A percentile compares a stretch with the other conserved stretches of the same genome.
phyloP scores from a whole-genome alignment of 371 early-diverging fungal species.

The Scutellospora calospora region DNA sequence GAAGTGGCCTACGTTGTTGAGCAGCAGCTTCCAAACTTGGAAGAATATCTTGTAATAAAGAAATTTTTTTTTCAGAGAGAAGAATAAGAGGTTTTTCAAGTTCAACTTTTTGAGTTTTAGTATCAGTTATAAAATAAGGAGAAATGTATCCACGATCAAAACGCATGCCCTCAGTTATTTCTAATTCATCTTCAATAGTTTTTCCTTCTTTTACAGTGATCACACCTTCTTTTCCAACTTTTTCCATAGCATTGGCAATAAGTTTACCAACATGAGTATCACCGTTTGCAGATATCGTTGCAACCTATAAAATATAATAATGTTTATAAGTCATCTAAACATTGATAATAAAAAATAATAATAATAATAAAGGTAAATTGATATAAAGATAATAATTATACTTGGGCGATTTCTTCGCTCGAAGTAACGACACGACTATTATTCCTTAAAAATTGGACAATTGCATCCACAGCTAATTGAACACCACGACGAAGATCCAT shows the following conservation, averaged over 20 bases:
- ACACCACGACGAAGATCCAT: slow-evolving; percentile 97
- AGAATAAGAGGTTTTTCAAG: slow-evolving; percentile 98
- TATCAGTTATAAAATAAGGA: slow-evolving; percentile 98
- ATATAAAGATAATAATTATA: slow-evolving; percentile 42
- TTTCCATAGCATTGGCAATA: slow-evolving; percentile 98
- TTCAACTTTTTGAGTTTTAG: slow-evolving; percentile 97
- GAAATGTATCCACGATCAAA: slow-evolving; percentile 99
- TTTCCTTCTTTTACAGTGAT: slow-evolving; percentile 99
- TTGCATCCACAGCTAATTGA: slow-evolving; percentile 90
- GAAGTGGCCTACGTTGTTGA: slow-evolving; percentile 93
- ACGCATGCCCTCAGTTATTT: slow-evolving; percentile 98
- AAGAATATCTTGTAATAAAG: slow-evolving; percentile 91
- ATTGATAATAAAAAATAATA: too few relatives aligned
- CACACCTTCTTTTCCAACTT: slow-evolving; percentile 99
- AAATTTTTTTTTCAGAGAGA: slow-evolving; percentile 97
- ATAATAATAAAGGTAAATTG: too few relatives aligned
- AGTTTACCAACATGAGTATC: slow-evolving; percentile 94
- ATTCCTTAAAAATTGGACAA: slow-evolving; percentile 86
- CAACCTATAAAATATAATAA: slow-evolving; percentile 70
- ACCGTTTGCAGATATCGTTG: slow-evolving; percentile 98
- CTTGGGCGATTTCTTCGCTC: slow-evolving; percentile 94
- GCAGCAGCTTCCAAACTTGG: slow-evolving; percentile 96
- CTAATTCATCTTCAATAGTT: slow-evolving; percentile 96
- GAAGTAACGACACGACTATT: slow-evolving; percentile 93
- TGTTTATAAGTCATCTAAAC: too few relatives aligned